These are phyloP conservation scores for Daldinia bambusicola DNA, from an alignment of 495 filamentous ascomycete genomes.

Conservation along the genomic window DNA sequence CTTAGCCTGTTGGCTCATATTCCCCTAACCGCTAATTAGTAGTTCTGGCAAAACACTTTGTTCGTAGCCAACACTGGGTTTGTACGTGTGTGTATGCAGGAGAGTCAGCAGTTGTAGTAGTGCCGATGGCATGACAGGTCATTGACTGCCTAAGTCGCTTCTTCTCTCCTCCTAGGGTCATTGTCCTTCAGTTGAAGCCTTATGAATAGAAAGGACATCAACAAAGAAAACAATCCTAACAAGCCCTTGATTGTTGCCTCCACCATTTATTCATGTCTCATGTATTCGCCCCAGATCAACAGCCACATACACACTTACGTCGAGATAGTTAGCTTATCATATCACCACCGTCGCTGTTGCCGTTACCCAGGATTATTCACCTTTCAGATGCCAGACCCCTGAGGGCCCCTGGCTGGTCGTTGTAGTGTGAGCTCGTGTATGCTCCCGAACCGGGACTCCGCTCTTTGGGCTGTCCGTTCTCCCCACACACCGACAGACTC, in stretches of 20 bases:
- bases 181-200: constrained; percentile 45
- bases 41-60: constrained; percentile 22
- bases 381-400: constrained; percentile 21
- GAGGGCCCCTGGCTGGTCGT: constrained; percentile 21
- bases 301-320: constrained; percentile 30
- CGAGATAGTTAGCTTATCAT: constrained; percentile 28
- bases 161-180: constrained; percentile 40
- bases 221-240: constrained; percentile 57
- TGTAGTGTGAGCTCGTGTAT: constrained; percentile 32
- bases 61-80: constrained; percentile 36
- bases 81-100: constrained; percentile 28
- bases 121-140: constrained; percentile 43
- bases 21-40: constrained; percentile 13
- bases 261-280: constrained; percentile 46
- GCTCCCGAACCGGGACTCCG: constrained; percentile 34
- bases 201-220: constrained; percentile 44
- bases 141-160: constrained; percentile 34
- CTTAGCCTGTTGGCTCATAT: constrained; percentile 12
- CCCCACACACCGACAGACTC: constrained; percentile 34
- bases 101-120: constrained; percentile 15
- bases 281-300: constrained; percentile 38
- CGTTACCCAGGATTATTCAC: neutral
- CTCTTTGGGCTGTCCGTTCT: constrained; percentile 34
- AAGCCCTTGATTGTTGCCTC: constrained; percentile 44
- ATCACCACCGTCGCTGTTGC: constrained; percentile 20